Conservation (phyloP, 2,329 filamentous ascomycete genomes). For the Ambrosiella beaveri region DNA sequence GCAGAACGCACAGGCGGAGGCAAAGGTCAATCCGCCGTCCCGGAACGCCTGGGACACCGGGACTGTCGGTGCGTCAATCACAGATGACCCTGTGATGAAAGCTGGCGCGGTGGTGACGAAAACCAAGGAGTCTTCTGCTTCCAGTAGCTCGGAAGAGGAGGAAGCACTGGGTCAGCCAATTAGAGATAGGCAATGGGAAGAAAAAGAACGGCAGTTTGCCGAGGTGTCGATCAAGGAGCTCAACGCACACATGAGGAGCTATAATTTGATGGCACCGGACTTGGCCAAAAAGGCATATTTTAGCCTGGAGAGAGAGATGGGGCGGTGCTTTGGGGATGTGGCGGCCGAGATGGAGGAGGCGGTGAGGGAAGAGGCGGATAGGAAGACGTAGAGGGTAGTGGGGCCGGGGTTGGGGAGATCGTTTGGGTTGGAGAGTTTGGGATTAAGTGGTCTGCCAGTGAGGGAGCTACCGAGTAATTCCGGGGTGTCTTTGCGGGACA, state of each 20-base stretch:
- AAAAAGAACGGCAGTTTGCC: slow-evolving; percentile 57
- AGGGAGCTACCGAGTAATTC: slow-evolving; percentile 48
- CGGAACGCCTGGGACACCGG: slow-evolving; percentile 14
- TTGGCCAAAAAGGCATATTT: slow-evolving; percentile 90
- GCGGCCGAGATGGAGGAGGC: slow-evolving; percentile 57
- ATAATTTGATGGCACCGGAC: slow-evolving; percentile 88
- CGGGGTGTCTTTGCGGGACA: slow-evolving; percentile 73
- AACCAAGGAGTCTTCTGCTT: neutral
- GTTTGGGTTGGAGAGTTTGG: slow-evolving; percentile 20
- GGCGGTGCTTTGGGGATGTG: slow-evolving; percentile 67
- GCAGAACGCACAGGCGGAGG: slow-evolving; percentile 61
- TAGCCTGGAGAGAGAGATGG: slow-evolving; percentile 64
- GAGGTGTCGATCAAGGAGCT: slow-evolving; percentile 58
- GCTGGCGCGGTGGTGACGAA: slow-evolving; percentile 19
- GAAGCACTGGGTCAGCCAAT: slow-evolving; percentile 35
- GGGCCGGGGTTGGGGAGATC: neutral
- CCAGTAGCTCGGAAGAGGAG: neutral
- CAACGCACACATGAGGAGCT: slow-evolving; percentile 65
- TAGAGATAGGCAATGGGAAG: slow-evolving; percentile 61
- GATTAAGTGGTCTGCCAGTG: neutral
- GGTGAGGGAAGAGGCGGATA: slow-evolving; percentile 49
- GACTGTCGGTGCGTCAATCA: slow-evolving; percentile 27
- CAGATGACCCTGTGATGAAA: slow-evolving; percentile 31
- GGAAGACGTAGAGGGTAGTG: slow-evolving; percentile 24
- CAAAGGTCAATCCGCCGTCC: slow-evolving; percentile 38